Evolutionary conservation across 179 eudicot species (phyloP).

Genomic region (Gypsophila paniculata): DNA sequence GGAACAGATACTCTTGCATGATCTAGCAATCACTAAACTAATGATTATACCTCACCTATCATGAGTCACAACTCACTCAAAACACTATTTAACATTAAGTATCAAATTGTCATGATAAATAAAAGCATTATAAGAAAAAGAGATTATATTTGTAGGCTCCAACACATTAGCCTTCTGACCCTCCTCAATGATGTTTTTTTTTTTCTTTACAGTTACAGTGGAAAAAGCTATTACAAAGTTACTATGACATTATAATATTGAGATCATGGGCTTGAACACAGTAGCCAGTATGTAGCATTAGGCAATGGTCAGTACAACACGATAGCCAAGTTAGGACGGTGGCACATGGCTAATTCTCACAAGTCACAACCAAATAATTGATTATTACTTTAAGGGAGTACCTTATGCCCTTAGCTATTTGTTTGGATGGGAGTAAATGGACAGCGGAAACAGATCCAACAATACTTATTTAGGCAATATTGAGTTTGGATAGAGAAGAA

Average conservation of each 20-base stretch:
- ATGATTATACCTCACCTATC: background rate
- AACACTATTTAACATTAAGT: background rate
- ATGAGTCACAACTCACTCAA: no score
- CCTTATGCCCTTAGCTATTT: background rate
- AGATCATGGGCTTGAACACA: background rate
- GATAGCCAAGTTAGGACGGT: no score
- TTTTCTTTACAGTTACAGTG: background rate
- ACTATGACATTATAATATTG: background rate
- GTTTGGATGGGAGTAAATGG: slow-evolving; percentile 2
- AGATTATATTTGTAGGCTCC: background rate
- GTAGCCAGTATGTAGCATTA: background rate
- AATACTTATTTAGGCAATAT: background rate
- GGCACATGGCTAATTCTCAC: background rate
- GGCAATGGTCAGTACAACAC: background rate
- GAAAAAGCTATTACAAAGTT: background rate
- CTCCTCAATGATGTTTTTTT: background rate
- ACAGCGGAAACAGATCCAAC: background rate
- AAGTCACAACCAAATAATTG: background rate
- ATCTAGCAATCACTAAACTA: background rate
- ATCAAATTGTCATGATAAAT: background rate
- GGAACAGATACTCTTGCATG: background rate
- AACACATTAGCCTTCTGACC: background rate
- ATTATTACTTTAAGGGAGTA: background rate
- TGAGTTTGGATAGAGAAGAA: background rate
- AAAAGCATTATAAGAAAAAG: background rate